Base-by-base conservation (phyloP, 805 yeast genomes). In the Kodamaea leandrae region DNA sequence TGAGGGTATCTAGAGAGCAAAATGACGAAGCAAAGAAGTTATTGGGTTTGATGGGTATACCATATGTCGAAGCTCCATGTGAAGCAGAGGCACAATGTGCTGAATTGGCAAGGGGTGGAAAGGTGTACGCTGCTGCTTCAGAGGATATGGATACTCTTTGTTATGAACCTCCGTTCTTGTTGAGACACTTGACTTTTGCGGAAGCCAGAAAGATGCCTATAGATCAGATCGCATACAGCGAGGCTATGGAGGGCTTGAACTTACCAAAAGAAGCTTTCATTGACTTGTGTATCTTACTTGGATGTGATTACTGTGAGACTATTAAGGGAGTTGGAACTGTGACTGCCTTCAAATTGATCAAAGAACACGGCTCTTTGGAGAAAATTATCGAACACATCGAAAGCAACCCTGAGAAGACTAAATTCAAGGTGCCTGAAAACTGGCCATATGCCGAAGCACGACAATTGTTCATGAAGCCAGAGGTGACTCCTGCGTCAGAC, bases 1-100 rank as follows among this genome's bases (percentile, higher is more conserved):
- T 93, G 7, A 76, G 83, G 47, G 99, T 89, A 3, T 81, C 96
- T 0, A 70, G 77, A 42, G 90, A 88, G 51, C 99, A 93, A 50
- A 93, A 91, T 54, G 97, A 86, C 25, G 98, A 93, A 55, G 98
- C 96, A 15, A 87, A 88, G 61, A 72, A 77, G 47, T 65, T 93
- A 41, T 70, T 93, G 42, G 77, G 71, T 37, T 66, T 91, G 25
- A 93, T 93, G 99, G 99, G 99, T 0, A 85, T 93, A 37, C 99
- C 99, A 2, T 86, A 71, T 52, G 84, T 93, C 4, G 81, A 80
- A 41, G 98, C 99, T 0, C 99, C 99, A 1, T 83, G 96, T 59
- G 99, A 93, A 63, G 99, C 99, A 2, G 99, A 93, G 61, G 96
- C 99, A 0, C 98, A 93, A 55, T 93, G 99, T 70, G 98, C 99